Percentiles rank a stretch among this genome's conserved stretches.
These are phyloP conservation scores for Helminthosporium solani DNA, from an alignment of 2,329 filamentous ascomycete species.

Conservation along the genomic window DNA sequence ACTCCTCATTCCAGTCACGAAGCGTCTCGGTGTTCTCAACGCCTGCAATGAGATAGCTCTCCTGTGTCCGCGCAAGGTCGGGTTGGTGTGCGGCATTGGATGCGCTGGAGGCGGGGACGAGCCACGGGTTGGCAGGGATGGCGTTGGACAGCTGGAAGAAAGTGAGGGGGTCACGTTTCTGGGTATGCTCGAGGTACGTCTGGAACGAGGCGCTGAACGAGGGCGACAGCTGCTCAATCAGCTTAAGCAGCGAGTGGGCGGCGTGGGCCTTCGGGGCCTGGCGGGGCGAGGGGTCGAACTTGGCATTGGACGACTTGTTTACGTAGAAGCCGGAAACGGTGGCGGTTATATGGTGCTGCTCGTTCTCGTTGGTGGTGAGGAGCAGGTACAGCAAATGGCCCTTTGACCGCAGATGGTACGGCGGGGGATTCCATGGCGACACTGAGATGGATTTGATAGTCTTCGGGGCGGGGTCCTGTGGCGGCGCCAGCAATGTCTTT, in stretches of 20 bases:
- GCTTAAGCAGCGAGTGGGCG: constrained; percentile 80
- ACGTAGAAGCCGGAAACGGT: constrained; percentile 95
- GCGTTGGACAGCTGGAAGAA: constrained; percentile 96
- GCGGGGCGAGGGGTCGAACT: constrained; percentile 88
- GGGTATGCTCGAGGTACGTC: constrained; percentile 80
- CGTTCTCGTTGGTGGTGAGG: constrained; percentile 87
- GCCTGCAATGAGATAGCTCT: constrained; percentile 85
- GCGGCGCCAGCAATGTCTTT: constrained; percentile 67
- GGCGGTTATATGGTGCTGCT: constrained; percentile 89
- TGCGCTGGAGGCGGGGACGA: constrained; percentile 70
- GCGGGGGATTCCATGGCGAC: constrained; percentile 95
- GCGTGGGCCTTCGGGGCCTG: constrained; percentile 73
- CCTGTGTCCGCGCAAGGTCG: constrained; percentile 87
- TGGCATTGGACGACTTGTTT: constrained; percentile 92
- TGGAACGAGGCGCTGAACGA: constrained; percentile 78
- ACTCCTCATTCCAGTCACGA: constrained; percentile 98
- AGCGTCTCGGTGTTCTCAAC: constrained; percentile 92
- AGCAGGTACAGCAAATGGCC: constrained; percentile 91
- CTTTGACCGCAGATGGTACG: constrained; percentile 84
- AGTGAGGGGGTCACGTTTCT: constrained; percentile 80
- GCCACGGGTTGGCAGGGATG: constrained; percentile 88
- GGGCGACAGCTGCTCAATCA: constrained; percentile 77
- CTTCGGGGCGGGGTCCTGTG: constrained; percentile 72
- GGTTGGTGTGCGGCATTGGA: constrained; percentile 69
- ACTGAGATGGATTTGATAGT: constrained; percentile 86